These are phyloP conservation scores for Mycena vitilis DNA, from an alignment of 768 basidiomycete species.

Conservation along the genomic window DNA sequence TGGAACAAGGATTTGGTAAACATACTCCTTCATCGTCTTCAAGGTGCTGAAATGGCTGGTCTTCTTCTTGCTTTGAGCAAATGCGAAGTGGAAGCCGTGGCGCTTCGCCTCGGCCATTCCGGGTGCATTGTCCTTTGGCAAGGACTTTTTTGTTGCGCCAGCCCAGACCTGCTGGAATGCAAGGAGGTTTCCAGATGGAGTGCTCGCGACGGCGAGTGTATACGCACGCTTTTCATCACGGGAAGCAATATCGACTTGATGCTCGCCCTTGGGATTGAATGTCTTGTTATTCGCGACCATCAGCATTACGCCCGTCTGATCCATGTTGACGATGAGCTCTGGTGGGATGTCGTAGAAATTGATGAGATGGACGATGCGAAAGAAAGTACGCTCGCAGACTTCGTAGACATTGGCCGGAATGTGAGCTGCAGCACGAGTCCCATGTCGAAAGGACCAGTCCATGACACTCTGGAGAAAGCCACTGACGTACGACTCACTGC, in stretches of 20 bases:
- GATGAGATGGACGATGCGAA: constrained; percentile 35
- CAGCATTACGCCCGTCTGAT: constrained; percentile 39
- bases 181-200: constrained; percentile 41
- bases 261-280: constrained; percentile 33
- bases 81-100: constrained; percentile 38
- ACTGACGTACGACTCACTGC: constrained; percentile 33
- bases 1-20: constrained; percentile 32
- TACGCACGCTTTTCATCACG: constrained; percentile 47
- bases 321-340: constrained; percentile 38
- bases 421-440: constrained; percentile 37
- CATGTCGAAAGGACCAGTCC: constrained; percentile 34
- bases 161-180: constrained; percentile 48
- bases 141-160: constrained; percentile 34
- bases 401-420: constrained; percentile 33
- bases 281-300: constrained; percentile 33
- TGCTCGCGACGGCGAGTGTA: constrained; percentile 42
- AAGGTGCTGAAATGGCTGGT: constrained; percentile 41
- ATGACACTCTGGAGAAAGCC: constrained; percentile 37
- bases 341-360: constrained; percentile 38
- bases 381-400: constrained; percentile 31
- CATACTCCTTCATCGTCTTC: constrained; percentile 41
- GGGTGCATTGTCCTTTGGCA: constrained; percentile 28
- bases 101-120: constrained; percentile 31
- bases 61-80: constrained; percentile 37
- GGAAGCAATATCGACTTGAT: constrained; percentile 41